Percentiles rank a stretch among this genome's conserved stretches.
Evolutionary conservation across 1,139 yeast species (phyloP).

Genomic region (Scheffersomyces quercinus): DNA sequence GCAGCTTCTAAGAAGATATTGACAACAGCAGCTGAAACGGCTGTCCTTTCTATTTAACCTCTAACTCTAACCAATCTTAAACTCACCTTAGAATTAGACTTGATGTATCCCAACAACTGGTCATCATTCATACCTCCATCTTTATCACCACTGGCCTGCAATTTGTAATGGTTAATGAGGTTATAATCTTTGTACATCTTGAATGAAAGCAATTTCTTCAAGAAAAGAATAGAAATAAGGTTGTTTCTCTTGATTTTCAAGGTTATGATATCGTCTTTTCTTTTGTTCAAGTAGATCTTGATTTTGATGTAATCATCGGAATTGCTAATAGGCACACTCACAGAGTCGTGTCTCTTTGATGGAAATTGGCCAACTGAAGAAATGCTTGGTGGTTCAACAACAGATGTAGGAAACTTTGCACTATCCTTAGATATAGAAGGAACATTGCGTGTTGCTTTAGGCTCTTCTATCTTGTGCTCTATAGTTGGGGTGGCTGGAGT

Average conservation of each 20-base stretch:
- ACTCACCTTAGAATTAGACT: slow-evolving; percentile 25
- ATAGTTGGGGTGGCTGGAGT: slow-evolving; percentile 25
- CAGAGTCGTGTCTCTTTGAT: slow-evolving; percentile 2
- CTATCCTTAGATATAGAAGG: neutral
- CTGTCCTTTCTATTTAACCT: slow-evolving; percentile 8
- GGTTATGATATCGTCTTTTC: slow-evolving; percentile 35
- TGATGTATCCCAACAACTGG: slow-evolving; percentile 25
- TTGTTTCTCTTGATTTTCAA: slow-evolving; percentile 27
- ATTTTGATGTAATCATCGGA: slow-evolving; percentile 28
- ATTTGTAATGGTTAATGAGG: slow-evolving; percentile 30
- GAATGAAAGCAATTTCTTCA: slow-evolving; percentile 32
- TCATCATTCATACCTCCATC: slow-evolving; percentile 11
- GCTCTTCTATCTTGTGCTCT: slow-evolving; percentile 9
- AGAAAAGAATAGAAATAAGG: slow-evolving; percentile 28
- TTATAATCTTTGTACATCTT: slow-evolving; percentile 37
- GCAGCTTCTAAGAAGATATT: slow-evolving; percentile 17
- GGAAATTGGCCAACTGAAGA: neutral
- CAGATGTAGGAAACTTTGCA: neutral
- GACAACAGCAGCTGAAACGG: slow-evolving; percentile 19
- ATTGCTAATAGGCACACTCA: slow-evolving; percentile 1
- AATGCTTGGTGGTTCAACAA: neutral
- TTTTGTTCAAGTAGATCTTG: slow-evolving; percentile 31
- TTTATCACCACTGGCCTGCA: slow-evolving; percentile 15
- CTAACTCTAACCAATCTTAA: slow-evolving; percentile 28
- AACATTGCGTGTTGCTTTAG: neutral